Conservation (phyloP, 768 basidiomycete species). For the Sistotremastrum suecicum region DNA sequence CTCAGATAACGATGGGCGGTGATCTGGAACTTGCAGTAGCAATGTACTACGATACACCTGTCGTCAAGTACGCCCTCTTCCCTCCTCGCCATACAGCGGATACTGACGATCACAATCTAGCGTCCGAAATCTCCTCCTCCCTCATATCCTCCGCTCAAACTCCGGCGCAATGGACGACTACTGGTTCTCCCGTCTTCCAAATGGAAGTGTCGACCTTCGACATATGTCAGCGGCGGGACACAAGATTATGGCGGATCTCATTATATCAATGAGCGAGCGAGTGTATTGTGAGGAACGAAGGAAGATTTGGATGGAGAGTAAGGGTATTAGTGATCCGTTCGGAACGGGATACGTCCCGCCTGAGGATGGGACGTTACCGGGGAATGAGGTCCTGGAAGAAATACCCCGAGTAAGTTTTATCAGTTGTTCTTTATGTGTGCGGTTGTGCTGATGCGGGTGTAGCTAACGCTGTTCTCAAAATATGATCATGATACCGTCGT, state of each 20-base stretch:
- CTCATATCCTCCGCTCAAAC: constrained; percentile 1
- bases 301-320: too few relatives aligned
- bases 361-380: neutral
- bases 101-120: neutral
- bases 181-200: neutral
- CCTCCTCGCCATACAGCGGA: neutral
- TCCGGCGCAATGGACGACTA: constrained; percentile 1
- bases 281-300: constrained; percentile 1
- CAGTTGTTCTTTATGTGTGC: neutral
- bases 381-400: neutral
- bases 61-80: neutral
- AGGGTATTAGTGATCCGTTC: neutral
- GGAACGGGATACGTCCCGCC: neutral
- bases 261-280: constrained; percentile 4
- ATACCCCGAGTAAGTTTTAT: constrained; percentile 2
- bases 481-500: constrained; percentile 1
- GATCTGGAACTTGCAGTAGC: constrained; percentile 1
- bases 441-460: neutral
- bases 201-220: constrained; percentile 3
- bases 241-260: constrained; percentile 4
- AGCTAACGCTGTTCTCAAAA: constrained; percentile 4
- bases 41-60: neutral
- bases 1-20: constrained; percentile 4
- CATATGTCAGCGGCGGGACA: constrained; percentile 6
- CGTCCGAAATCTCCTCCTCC: constrained; percentile 6